Evolutionary conservation across 2,329 filamentous ascomycete genomes (phyloP).

Genomic region (Blastomyces percursus): DNA sequence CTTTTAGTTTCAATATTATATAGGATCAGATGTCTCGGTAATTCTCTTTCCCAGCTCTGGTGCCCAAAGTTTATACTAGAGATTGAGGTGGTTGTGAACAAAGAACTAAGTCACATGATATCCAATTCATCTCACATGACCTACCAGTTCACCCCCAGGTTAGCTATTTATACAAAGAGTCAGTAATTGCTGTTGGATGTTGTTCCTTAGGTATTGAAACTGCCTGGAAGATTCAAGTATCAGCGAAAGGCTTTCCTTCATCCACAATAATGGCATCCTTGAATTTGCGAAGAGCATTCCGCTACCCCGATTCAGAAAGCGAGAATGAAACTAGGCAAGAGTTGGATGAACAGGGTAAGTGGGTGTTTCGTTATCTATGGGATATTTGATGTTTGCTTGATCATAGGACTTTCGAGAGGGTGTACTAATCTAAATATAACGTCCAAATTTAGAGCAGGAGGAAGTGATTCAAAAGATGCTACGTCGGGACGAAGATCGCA

Average conservation of each 20-base stretch:
- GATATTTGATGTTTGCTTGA: background rate
- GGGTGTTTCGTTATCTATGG: background rate
- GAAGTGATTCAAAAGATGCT: constrained; percentile 29
- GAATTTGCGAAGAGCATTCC: constrained; percentile 65
- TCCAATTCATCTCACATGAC: background rate
- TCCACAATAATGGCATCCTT: constrained; percentile 29
- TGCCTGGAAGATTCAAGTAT: background rate
- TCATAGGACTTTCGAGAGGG: background rate
- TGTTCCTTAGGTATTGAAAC: background rate
- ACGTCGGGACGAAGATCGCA: constrained; percentile 28
- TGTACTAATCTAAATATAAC: constrained; percentile 4
- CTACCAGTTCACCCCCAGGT: background rate
- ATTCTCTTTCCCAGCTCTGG: background rate
- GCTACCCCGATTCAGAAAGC: constrained; percentile 55
- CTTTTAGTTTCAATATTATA: background rate
- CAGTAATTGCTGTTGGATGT: background rate
- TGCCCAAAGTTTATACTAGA: too few relatives aligned
- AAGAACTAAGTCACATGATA: too few relatives aligned
- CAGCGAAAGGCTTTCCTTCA: too few relatives aligned
- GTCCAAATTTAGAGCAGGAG: constrained; percentile 30
- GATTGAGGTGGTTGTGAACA: too few relatives aligned
- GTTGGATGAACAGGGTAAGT: constrained; percentile 63
- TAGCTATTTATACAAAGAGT: too few relatives aligned
- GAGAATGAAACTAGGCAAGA: constrained; percentile 47
- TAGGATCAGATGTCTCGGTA: background rate